Evolutionary conservation across 2,329 filamentous ascomycete species (phyloP).

Genomic region (Stachybotrys chartarum): DNA sequence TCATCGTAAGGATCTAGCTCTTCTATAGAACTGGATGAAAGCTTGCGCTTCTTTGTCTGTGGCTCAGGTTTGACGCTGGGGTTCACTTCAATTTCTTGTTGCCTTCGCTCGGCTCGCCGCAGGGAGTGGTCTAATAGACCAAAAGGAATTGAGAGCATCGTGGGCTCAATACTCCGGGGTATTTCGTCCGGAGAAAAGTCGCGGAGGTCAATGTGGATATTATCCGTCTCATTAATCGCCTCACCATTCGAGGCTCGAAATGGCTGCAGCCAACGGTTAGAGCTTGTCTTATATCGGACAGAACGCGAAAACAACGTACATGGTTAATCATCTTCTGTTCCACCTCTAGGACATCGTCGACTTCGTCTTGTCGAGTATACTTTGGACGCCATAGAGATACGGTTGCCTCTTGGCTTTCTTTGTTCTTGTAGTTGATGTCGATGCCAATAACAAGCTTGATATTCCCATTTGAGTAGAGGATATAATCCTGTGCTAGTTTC

Average conservation of each 20-base stretch:
- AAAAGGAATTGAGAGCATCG: not conserved
- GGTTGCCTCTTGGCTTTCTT: conserved; percentile 5
- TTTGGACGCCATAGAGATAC: conserved; percentile 7
- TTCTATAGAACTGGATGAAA: not conserved
- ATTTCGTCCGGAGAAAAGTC: not conserved
- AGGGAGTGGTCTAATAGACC: not conserved
- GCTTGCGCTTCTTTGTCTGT: not conserved
- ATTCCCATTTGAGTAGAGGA: conserved; percentile 9
- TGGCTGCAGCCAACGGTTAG: not conserved
- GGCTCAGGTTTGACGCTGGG: not conserved
- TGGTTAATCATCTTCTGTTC: not conserved
- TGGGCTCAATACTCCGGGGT: not conserved
- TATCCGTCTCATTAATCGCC: not conserved
- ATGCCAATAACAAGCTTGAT: conserved; percentile 11
- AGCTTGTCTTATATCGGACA: not conserved
- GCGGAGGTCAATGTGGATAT: not conserved
- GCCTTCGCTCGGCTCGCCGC: not conserved
- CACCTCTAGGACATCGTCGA: not conserved
- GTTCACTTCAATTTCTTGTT: not conserved
- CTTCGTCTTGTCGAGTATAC: conserved; percentile 2
- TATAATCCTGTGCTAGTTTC: conserved; percentile 11
- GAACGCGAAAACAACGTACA: not conserved
- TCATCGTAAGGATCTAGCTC: not conserved
- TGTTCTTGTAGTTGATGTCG: conserved; percentile 6
- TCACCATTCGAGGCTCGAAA: not conserved